Percentiles rank a stretch among this genome's conserved stretches.
phyloP scores from a whole-genome alignment of 805 yeast genomes.

The Myxozyma sirexii region DNA sequence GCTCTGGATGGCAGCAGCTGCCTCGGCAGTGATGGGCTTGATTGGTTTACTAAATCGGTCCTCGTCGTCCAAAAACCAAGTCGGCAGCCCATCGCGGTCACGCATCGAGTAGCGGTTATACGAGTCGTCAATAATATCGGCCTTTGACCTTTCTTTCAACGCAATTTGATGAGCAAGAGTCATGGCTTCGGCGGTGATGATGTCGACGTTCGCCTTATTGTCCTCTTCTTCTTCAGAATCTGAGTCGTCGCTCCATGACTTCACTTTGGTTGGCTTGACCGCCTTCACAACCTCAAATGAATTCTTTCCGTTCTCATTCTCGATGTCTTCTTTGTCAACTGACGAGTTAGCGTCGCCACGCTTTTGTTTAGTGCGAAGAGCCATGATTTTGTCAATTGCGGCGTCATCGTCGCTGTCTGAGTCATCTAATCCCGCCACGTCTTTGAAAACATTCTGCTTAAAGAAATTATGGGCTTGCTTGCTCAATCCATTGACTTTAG shows the following conservation, averaged over 20 bases:
- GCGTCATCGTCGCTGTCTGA: slow-evolving; percentile 38
- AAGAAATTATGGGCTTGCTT: slow-evolving; percentile 46
- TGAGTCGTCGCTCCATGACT: slow-evolving; percentile 42
- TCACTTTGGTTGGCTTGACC: slow-evolving; percentile 4
- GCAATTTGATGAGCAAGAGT: slow-evolving; percentile 96
- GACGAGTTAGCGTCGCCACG: not conserved
- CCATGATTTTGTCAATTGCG: slow-evolving; percentile 22
- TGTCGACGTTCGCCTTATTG: slow-evolving; percentile 58
- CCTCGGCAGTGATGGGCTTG: slow-evolving; percentile 95
- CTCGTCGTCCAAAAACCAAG: slow-evolving; percentile 97
- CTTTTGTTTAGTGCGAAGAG: slow-evolving; percentile 16
- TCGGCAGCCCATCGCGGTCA: slow-evolving; percentile 87
- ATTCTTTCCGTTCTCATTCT: slow-evolving; percentile 18
- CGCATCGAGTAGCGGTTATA: slow-evolving; percentile 90
- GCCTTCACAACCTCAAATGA: slow-evolving; percentile 28
- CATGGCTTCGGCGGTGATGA: slow-evolving; percentile 96
- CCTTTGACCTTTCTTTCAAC: slow-evolving; percentile 72
- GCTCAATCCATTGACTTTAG: slow-evolving; percentile 40
- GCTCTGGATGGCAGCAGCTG: slow-evolving; percentile 74
- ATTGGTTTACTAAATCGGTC: slow-evolving; percentile 76
- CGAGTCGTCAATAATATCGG: slow-evolving; percentile 89
- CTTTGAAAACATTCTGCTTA: slow-evolving; percentile 44
- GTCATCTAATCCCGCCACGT: slow-evolving; percentile 36
- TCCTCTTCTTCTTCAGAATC: slow-evolving; percentile 34
- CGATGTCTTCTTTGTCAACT: slow-evolving; percentile 10